Base-by-base conservation (phyloP, 768 basidiomycete genomes). In the Lactarius quietus region DNA sequence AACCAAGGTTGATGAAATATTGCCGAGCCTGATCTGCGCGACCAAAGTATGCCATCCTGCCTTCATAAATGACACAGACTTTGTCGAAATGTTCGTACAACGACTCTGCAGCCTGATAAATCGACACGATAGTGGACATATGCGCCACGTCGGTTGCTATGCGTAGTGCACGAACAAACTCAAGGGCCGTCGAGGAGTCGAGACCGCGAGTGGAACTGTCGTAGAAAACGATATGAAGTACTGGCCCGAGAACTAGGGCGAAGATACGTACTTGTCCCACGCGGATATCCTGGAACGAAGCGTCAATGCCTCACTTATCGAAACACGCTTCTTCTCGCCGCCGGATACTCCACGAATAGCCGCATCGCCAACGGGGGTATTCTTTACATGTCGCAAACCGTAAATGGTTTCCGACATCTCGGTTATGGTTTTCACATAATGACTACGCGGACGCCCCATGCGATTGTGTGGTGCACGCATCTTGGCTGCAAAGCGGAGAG, bases 51-150 rank as follows among this genome's bases (percentile, higher is more conserved):
- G 84, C 85, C 81, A 88, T 86, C 39, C 80, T 77, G 4, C 90
- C 89, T 64, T 87, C 87, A 75, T 88, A 84, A 71, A 94, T 82
- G 39, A 93, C 84, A 72, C 88, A 86, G 38, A 93, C 88, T 73
- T 92, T 91, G 80, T 92, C 89, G 72, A 93, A 94, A 51, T 81
- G 77, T 26, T 82, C 64, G 64, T 86, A 88, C 0, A 88, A 72
- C 3, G 79, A 79, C 72, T 93, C 90, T 58, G 87, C 87, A 9
- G 90, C 92, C 75, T 94, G 92, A 75, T 94, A 93, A 41, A 95
- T 84, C 1, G 90, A 88, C n/a, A 90, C 89, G 63, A 94, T 82
- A 0, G 87, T 91, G 0, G 87, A 73, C 62, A 72, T 68, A 52
- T 71, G 71, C 35, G 72, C 69, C 23, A 81, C 72, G 71, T 86